Evolutionary conservation across 495 filamentous ascomycete genomes (phyloP), one percentile per base, ranked within the genome.

Genomic region (Penicillium lagena): DNA sequence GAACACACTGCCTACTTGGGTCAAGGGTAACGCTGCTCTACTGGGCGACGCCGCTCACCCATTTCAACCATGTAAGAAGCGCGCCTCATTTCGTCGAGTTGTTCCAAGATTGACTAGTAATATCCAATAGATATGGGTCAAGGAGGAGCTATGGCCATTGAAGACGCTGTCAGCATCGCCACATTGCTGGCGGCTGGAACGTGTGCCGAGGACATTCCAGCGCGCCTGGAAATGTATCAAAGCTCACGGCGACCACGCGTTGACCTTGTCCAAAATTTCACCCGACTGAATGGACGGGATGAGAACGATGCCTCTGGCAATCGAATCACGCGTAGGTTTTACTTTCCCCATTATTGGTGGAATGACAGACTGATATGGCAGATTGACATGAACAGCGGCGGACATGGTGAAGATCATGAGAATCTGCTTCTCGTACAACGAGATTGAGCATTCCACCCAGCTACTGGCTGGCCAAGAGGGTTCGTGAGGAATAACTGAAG

Each of bases 21-120:
- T 66, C 4, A 58, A 63, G 7, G 66, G 58, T 1, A 62, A 59
- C 31, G 51, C 79, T 9, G 75, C 68, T 5, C 54, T 84, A 0
- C 40, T 84, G 1, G 79, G 80, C 5, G 81, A 85, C 64, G 71
- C 80, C 1, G 79, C 77, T 28, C 80, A 83, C 60, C 79, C 78
- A 7, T 81, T 82, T 45, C 60, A 71, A 31, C 77, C 78, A 35
- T 59, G 57, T 61, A 40, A 45, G 52, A 1, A 37, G 27, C 22
- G 22, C 22, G 22, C 2, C n/a, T 12, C 35, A 22, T n/a, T 15
- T 11, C n/a, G 7, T 27, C 12, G n/a, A 8, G n/a, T 22, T 22
- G 9, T 9, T 1, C 7, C 29, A 28, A 3, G 11, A 13, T 13
- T 30, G 22, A 38, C 39, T n/a, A 45, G 9, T 29, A 42, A 17